Evolutionary conservation across 805 yeast genomes (phyloP), one percentile per base, ranked within the genome.

Genomic region (Ogataea nakhonphanomensis): DNA sequence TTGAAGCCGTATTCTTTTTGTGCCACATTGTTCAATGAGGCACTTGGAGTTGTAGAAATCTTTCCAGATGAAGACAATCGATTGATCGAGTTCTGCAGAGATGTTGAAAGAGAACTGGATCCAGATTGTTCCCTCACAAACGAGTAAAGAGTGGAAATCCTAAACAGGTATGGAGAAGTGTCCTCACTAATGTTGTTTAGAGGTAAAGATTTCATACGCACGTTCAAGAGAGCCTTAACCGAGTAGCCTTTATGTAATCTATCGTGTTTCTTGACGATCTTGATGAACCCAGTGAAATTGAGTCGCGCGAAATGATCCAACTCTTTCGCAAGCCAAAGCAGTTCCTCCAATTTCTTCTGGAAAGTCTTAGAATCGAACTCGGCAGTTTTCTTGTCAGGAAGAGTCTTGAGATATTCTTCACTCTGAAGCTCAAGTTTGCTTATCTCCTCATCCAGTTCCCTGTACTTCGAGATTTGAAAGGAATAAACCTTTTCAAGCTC

Each of bases 181-280:
- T 91, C 97, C 67, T 91, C 99, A 13, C 89, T 78, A 14, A 61
- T 61, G 31, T 61, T 61, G 63, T 91, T 93, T 73, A 90, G 84
- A 2, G 98, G 98, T 54, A 91, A 71, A 35, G 81, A 81, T 57
- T 82, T 83, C 64, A 93, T 72, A 54, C 99, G 75, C 22, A 91
- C 96, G 50, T 87, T 86, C 53, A 93, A 69, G 53, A 93, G 67
- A 0, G 98, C 95, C 60, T 79, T 83, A 17, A 91, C 97, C n/a
- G 93, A 83, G 63, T 84, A 93, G 49, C 78, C 73, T 24, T 89
- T 76, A 64, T 90, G 97, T 49, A 91, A 63, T 38, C 96, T 78
- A 66, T 93, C 98, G 59, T 93, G 99, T 66, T 91, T 91, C 68
- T 91, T 90, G 49, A 90, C 97, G 52, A 93, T 87, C 61, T 93